Conservation (phyloP, 73 alveolate species). For the Blepharisma stoltei region DNA sequence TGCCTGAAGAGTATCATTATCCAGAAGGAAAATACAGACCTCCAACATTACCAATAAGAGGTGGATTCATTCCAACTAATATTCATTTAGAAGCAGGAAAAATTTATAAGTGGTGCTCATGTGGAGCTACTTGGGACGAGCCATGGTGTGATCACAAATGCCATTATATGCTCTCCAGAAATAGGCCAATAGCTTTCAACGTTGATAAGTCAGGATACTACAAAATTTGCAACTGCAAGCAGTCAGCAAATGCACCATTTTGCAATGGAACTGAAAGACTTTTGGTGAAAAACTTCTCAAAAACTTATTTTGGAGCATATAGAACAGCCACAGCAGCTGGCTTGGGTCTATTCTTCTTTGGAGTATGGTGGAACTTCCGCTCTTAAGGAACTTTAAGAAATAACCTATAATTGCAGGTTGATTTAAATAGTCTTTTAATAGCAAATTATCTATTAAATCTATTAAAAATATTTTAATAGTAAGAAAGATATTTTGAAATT, state of each 20-base stretch:
- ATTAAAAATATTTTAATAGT: too few relatives aligned
- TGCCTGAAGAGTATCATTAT: conserved; percentile 29
- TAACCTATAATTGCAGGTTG: too few relatives aligned
- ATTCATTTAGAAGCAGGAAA: conserved; percentile 72
- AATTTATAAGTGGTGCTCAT: conserved; percentile 76
- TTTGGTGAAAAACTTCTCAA: conserved; percentile 26
- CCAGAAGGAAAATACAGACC: conserved; percentile 85
- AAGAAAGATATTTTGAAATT: too few relatives aligned
- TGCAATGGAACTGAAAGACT: conserved; percentile 85
- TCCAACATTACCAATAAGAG: conserved; percentile 72
- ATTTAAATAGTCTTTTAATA: too few relatives aligned
- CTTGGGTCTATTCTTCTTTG: not conserved
- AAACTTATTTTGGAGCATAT: not conserved
- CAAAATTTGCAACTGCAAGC: conserved; percentile 84
- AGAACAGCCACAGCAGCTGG: not conserved
- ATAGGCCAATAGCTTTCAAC: conserved; percentile 77
- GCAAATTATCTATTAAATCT: too few relatives aligned
- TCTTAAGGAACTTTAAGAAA: too few relatives aligned
- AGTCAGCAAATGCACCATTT: conserved; percentile 90
- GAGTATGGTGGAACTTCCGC: not conserved
- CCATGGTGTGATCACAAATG: conserved; percentile 91
- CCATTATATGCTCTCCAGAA: conserved; percentile 73
- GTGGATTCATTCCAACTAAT: conserved; percentile 81
- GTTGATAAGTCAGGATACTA: conserved; percentile 81
- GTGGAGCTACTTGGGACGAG: conserved; percentile 70